These are phyloP conservation scores for Polyporus arcularius DNA, from an alignment of 768 basidiomycete genomes.

Conservation along the genomic window DNA sequence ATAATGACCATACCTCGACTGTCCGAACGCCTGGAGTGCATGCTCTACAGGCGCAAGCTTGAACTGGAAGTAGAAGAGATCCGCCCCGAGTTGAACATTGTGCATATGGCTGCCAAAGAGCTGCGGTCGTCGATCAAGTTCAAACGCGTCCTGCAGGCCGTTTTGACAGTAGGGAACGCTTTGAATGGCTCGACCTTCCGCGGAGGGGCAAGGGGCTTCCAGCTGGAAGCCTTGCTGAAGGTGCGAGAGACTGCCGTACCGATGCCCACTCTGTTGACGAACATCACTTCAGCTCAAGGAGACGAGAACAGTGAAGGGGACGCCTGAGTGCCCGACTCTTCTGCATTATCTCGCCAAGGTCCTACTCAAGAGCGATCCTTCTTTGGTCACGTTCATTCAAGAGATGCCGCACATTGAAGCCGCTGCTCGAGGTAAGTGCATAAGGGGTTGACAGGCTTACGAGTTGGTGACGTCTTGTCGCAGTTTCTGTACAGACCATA, in stretches of 20 bases:
- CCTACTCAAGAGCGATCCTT: conserved; percentile 65
- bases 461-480: not conserved
- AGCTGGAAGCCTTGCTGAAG: conserved; percentile 79
- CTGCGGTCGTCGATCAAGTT: conserved; percentile 65
- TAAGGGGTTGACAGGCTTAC: not conserved
- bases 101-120: conserved; percentile 72
- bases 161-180: conserved; percentile 78
- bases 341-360: conserved; percentile 86
- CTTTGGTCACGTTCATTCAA: conserved; percentile 70
- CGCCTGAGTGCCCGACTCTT: conserved; percentile 79
- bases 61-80: conserved; percentile 84
- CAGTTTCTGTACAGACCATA: conserved; percentile 76
- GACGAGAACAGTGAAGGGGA: conserved; percentile 72
- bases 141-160: conserved; percentile 69
- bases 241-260: conserved; percentile 38
- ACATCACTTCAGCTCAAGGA: conserved; percentile 68
- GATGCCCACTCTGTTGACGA: not conserved
- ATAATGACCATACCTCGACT: conserved; percentile 80
- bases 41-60: conserved; percentile 81
- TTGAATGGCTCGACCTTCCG: conserved; percentile 83
- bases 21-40: conserved; percentile 70
- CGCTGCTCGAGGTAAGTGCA: conserved; percentile 69
- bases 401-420: conserved; percentile 82
- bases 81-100: conserved; percentile 73
- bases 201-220: conserved; percentile 84